phyloP scores from a whole-genome alignment of 306 rosid species.

The Oxytropis ochrocephala region DNA sequence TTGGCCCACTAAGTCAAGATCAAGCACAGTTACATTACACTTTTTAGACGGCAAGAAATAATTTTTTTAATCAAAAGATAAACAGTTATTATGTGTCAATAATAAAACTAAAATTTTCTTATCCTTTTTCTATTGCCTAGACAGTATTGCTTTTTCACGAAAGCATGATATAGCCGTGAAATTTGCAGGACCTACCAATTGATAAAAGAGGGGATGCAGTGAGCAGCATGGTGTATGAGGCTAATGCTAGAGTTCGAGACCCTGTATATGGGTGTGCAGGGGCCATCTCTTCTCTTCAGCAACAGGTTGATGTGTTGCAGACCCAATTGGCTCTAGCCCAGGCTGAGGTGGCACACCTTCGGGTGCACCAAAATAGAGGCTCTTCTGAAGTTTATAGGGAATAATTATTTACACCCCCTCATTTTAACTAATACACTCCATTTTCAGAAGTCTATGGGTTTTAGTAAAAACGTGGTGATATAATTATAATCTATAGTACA shows the following conservation, averaged over 20 bases:
- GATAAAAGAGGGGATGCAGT: conserved; percentile 83
- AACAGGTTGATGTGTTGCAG: conserved; percentile 58
- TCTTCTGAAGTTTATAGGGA: too few species aligned
- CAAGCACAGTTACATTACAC: not conserved
- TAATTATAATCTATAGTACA: too few species aligned
- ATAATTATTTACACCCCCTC: too few species aligned
- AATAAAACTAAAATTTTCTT: too few species aligned
- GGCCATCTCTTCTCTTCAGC: conserved; percentile 79
- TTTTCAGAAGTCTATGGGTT: too few species aligned
- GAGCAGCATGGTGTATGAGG: conserved; percentile 89
- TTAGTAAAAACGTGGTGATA: too few species aligned
- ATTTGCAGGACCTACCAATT: conserved; percentile 53
- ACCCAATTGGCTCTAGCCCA: conserved; percentile 75
- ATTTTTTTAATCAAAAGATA: not conserved
- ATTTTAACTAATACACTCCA: too few species aligned
- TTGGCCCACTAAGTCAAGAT: conserved; percentile 9
- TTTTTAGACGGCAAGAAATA: not conserved
- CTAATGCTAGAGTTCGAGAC: conserved; percentile 80
- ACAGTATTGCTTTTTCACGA: not conserved
- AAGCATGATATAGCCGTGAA: too few species aligned
- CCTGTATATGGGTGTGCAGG: conserved; percentile 89
- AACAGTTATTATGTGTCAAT: not conserved
- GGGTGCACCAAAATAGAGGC: conserved; percentile 41
- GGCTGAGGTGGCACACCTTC: conserved; percentile 79
- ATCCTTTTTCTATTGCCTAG: too few species aligned